Evolutionary conservation across 1,284 basidiomycete species (phyloP), one percentile per base, ranked within the genome.

Genomic region (Irpex rosettiformis): DNA sequence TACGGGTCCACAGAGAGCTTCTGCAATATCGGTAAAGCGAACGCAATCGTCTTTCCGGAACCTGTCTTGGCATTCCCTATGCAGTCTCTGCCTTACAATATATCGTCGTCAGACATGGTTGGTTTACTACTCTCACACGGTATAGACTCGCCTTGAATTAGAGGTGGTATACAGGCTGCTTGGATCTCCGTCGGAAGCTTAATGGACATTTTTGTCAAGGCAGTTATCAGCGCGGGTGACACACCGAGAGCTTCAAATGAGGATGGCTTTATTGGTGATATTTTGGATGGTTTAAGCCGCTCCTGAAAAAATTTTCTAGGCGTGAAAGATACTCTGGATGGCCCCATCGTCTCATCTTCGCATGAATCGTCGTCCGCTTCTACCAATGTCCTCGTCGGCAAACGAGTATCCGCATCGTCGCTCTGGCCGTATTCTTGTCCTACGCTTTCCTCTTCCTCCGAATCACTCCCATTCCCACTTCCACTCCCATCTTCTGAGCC

Each of bases 1-100:
- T 93, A 96, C 5, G 96, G 95, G 72, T 98, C 95, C 3, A 82
- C 75, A 0, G 90, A 86, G 22, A 99, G 81, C 68, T 86, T 86
- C 74, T 99, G 95, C 5, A 99, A 79, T 55, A 98, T 97, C 1
- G 97, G 97, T 8, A 99, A 75, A 1, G 96, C 94, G 66, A 99
- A 99, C 0, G 97, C 96, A 58, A 99, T 88, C 0, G 97, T 99
- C 77, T 99, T 99, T 67, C 96, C 96, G 7, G 93, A 96, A 61
- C 96, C 97, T 0, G 96, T 99, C 77, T 98, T 96, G 1, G 97
- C 96, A 62, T 97, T 96, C 29, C 97, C 97, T 62, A 98, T 93
- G 70, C 93, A 96, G 74, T 99, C 96, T 67, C 86, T 83, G 59
- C 89, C 93, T 91, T 81, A 54, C 54, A 58, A 62, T 28, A 52